Base-by-base conservation (phyloP, 495 filamentous ascomycete genomes). In the Penicillium cosmopolitanum region DNA sequence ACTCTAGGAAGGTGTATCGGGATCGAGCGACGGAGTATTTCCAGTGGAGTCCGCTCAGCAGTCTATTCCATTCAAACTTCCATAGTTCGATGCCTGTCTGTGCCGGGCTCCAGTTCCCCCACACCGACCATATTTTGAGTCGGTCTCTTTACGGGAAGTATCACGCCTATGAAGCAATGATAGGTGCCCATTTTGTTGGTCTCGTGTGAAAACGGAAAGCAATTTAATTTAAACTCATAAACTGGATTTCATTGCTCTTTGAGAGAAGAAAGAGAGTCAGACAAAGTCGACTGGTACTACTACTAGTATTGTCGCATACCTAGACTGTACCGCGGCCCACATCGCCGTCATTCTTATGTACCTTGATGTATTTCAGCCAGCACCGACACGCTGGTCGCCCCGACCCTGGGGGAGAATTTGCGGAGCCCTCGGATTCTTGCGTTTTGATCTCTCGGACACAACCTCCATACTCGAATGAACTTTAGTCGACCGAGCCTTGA, bases 361-460 rank as follows among this genome's bases (percentile, higher is more conserved):
- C 55, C 62, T 62, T 44, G 46, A 53, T 43, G 57, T 53, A 58
- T 53, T 62, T 55, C 23, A 44, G 48, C 36, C 33, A 53, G 64
- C 64, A 70, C 70, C 67, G 67, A 68, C 66, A 65, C 63, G 48
- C 57, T 57, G 73, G 70, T 64, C 65, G 5, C 36, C 36, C 36
- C 36, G 36, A 9, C 36, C 65, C 61, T 16, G 57, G 71, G 71
- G 66, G 67, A 64, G 56, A 58, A 56, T 53, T 61, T 68, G 64
- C 68, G 73, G 70, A 71, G 66, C 65, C 62, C 58, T 60, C 61
- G 58, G 62, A 68, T 70, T 65, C 59, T 36, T 61, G 67, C 60
- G 62, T 66, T 70, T 70, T 59, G 65, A 63, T 66, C 65, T 53
- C 40, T 57, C 19, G 13, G 50, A 43, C 28, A 50, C 40, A 43